These are phyloP conservation scores for Exophiala viscosa DNA, from an alignment of 2,329 filamentous ascomycete genomes.

Conservation along the genomic window DNA sequence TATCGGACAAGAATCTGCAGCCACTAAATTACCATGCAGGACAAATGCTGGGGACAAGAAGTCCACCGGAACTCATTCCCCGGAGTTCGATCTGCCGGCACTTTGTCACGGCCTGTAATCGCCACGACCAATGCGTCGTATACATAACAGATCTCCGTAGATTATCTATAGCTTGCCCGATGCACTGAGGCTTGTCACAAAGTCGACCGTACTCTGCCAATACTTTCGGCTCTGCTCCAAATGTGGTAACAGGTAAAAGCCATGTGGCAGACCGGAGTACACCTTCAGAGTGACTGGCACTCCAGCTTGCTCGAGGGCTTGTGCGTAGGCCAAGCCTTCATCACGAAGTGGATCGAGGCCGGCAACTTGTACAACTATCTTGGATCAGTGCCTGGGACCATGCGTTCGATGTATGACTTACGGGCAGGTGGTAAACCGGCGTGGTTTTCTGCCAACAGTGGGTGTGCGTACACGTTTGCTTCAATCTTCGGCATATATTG, in stretches of 20 bases:
- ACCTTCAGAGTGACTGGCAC: conserved; percentile 29
- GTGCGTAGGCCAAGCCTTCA: conserved; percentile 26
- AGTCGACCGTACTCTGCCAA: neutral
- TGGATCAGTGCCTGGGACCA: neutral
- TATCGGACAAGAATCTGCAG: too few relatives aligned
- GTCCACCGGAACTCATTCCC: too few relatives aligned
- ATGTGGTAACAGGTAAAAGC: conserved; percentile 23
- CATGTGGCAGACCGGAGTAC: conserved; percentile 34
- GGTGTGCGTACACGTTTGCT: conserved; percentile 31
- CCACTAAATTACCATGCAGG: too few relatives aligned
- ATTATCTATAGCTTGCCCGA: too few relatives aligned
- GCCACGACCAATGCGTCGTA: too few relatives aligned
- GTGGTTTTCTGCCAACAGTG: conserved; percentile 34
- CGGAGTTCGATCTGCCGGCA: too few relatives aligned
- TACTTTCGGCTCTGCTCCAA: neutral
- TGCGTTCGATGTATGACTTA: conserved; percentile 25
- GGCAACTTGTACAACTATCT: conserved; percentile 24
- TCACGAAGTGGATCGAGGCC: conserved; percentile 29
- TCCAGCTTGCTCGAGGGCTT: conserved; percentile 20
- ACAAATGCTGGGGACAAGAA: too few relatives aligned
- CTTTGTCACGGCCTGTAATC: too few relatives aligned
- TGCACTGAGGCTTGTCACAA: neutral
- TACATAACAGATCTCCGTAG: too few relatives aligned
- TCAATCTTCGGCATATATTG: conserved; percentile 32
- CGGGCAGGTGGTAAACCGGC: conserved; percentile 34